Conservation (phyloP, 495 filamentous ascomycete genomes). For the Staphylotrichum longicolle region DNA sequence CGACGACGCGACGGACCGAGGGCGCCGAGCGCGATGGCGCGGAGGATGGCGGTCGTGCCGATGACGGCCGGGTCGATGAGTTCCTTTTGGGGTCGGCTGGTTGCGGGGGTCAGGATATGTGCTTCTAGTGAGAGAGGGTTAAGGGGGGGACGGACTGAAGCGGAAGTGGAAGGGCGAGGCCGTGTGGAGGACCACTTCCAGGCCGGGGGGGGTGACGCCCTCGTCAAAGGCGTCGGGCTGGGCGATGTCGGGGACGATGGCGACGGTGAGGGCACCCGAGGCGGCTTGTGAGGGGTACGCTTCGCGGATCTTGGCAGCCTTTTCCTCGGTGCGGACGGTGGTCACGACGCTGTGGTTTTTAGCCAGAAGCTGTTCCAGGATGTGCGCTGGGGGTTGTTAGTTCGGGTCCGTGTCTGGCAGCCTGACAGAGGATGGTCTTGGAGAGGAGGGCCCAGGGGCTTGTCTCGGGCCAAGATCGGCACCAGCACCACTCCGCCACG, state of each 20-base stretch:
- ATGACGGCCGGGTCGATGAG: conserved; percentile 81
- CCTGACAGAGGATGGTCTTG: not conserved
- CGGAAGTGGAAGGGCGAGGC: conserved; percentile 83
- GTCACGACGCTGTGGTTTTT: conserved; percentile 73
- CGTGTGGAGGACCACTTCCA: conserved; percentile 86
- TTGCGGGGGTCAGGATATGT: not conserved
- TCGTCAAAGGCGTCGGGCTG: conserved; percentile 73
- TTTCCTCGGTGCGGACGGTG: conserved; percentile 77
- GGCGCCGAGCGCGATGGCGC: conserved; percentile 73
- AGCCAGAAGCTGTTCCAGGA: conserved; percentile 70
- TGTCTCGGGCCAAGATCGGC: not conserved
- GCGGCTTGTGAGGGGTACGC: conserved; percentile 56
- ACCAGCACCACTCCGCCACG: too few relatives aligned
- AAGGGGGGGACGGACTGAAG: conserved; percentile 33
- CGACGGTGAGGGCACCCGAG: conserved; percentile 66
- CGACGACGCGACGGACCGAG: conserved; percentile 73
- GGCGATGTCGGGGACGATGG: conserved; percentile 82
- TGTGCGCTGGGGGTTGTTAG: conserved; percentile 55
- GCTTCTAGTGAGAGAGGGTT: too few relatives aligned
- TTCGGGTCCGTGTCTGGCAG: not conserved
- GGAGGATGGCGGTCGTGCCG: conserved; percentile 78
- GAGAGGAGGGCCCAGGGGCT: not conserved
- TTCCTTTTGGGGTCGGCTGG: conserved; percentile 69
- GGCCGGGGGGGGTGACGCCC: conserved; percentile 69
- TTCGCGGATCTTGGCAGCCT: conserved; percentile 70